Evolutionary conservation across 805 yeast genomes (phyloP), one percentile per base, ranked within the genome.

Genomic region (Spathaspora sp.): DNA sequence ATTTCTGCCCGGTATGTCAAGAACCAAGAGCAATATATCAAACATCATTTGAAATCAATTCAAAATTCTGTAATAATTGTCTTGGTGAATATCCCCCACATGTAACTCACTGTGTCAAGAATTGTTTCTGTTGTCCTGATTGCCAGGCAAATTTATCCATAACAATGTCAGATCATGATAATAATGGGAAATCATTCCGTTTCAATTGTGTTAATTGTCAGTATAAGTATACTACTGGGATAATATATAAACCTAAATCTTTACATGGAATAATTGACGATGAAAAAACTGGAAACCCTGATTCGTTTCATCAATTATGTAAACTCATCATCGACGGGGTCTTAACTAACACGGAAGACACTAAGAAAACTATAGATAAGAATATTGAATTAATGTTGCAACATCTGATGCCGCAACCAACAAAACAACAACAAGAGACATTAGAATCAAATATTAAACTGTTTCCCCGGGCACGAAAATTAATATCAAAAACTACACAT

Each of bases 201-300:
- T 76, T 79, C 49, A 55, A 54, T 12, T 79, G 84, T 58, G 53
- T 56, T 3, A 57, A 50, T 47, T 72, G 80, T 54, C 44, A 51
- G 2, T 79, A 70, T 62, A 28, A 11, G 0, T 78, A 67, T 51
- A 50, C 56, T 16, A 73, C 82, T 0, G 68, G 65, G 1, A 50
- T 69, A 4, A 66, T 77, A 7, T 59, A 62, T 18, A 75, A 67
- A 49, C 82, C 82, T 1, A 73, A 67, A 46, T 65, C 81, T 6
- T 54, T 79, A 42, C 47, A 54, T 2, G 54, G 44, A 19, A 66
- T 66, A 14, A 51, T 66, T 4, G 52, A 53, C 19, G 53, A 47
- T 23, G 52, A 50, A 12, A 38, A 16, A 23, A 17, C 6, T 12
- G n/a, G 39, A 3, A 31, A 29, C 16, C 35, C 45, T n/a, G 55